phyloP scores from a whole-genome alignment of 2,329 filamentous ascomycete species.

The Sarocladium brachiariae region DNA sequence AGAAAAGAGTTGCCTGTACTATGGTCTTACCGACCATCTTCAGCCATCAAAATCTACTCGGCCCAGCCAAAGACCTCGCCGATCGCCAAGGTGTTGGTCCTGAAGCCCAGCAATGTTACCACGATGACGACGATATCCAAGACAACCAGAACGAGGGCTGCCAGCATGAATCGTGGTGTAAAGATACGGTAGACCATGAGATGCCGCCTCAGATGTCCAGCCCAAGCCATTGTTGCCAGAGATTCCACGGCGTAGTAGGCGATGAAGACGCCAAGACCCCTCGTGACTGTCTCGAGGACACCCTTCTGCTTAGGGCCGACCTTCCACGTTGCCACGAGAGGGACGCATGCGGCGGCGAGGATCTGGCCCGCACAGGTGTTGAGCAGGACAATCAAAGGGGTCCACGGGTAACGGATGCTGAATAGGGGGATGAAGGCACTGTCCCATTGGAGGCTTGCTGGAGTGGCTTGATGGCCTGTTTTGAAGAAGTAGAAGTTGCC shows the following conservation, averaged over 20 bases:
- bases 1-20: too few species aligned
- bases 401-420: constrained; percentile 82
- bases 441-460: constrained; percentile 93
- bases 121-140: constrained; percentile 69
- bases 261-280: constrained; percentile 67
- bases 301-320: constrained; percentile 65
- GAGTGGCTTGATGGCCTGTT: constrained; percentile 87
- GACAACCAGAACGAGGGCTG: constrained; percentile 61
- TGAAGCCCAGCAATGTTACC: constrained; percentile 65
- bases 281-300: constrained; percentile 62
- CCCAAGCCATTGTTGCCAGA: constrained; percentile 83
- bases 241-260: constrained; percentile 78
- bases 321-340: constrained; percentile 84
- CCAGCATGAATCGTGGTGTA: constrained; percentile 82
- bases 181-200: constrained; percentile 97
- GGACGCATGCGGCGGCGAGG: constrained; percentile 70
- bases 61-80: constrained; percentile 84
- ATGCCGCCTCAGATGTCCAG: constrained; percentile 79
- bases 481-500: constrained; percentile 97
- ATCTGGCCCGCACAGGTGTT: constrained; percentile 92
- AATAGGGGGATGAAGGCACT: constrained; percentile 84
- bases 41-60: constrained; percentile 28
- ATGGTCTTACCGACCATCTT: too few species aligned
- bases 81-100: constrained; percentile 71
- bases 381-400: constrained; percentile 69